Evolutionary conservation across 139 green algal genomes (phyloP), one percentile per base, ranked within the genome.

Genomic region (Chlamydomonas sp.): DNA sequence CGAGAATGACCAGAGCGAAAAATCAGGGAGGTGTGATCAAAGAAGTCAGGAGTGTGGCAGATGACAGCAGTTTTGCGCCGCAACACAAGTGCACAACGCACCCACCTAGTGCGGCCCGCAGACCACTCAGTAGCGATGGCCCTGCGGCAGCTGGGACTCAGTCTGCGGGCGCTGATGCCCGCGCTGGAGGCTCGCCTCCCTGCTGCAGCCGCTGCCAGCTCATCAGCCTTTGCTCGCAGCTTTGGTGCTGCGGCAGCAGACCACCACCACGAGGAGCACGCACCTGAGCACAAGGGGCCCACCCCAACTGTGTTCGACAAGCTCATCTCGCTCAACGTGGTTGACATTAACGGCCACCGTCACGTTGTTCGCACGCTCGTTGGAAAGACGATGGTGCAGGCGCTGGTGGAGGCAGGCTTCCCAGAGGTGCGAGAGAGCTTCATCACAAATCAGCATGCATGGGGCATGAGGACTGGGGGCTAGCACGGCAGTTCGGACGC

Each of bases 221-320:
- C 39, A 8, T n/a, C 10, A 8, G 39, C 39, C 39, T n/a, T 8
- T 72, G 35, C 39, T 64, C 5, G 62, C 30, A 2, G 30, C 50
- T 62, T 62, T 31, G 50, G 50, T 24, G 22, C 8, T 30, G 73
- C 73, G 0, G 24, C 57, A 5, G 58, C 66, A 28, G 58, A 74
- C 49, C 47, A 74, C 24, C 58, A 74, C 10, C 58, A 78, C 2
- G 66, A 69, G 26, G 34, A 69, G 36, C 39, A 74, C 36, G n/a
- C n/a, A n/a, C 24, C 71, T 35, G 67, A 74, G 48, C 58, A 74
- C 24, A 48, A 72, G 48, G 73, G 48, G 20, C 35, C 54, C 26
- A 77, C 70, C 6, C 78, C 82, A 3, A 84, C 78, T 31, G 82
- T 88, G 1, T 88, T 85, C 26, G 82, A 88, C 58, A 79, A 77